Percentiles rank a stretch among this genome's conserved stretches.
Evolutionary conservation across 2,329 filamentous ascomycete species (phyloP).

Genomic region (Xenosphaeropsis pyriputrescens): DNA sequence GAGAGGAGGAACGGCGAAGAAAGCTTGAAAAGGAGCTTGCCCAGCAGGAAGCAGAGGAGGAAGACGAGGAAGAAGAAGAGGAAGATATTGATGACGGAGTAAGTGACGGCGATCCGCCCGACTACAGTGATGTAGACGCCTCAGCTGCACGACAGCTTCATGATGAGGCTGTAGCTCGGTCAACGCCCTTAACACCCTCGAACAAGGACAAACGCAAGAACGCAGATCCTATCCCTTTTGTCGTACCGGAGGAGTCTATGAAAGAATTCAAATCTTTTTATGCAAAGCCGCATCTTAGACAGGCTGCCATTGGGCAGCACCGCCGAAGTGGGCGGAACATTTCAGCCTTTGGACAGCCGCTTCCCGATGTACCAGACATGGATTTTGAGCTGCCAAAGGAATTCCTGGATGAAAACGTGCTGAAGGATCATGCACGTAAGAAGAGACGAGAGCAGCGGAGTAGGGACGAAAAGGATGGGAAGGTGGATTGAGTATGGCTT

Average conservation of each 20-base stretch:
- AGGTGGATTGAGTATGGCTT: conserved; percentile 1
- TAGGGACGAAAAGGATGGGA: conserved; percentile 10
- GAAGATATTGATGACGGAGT: conserved; percentile 5
- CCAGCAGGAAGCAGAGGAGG: conserved; percentile 28
- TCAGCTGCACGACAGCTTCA: conserved; percentile 62
- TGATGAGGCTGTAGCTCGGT: conserved; percentile 20
- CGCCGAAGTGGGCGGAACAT: conserved; percentile 55
- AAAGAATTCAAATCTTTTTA: conserved; percentile 82
- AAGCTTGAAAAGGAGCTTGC: conserved; percentile 63
- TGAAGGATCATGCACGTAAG: conserved; percentile 45
- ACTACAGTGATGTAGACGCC: conserved; percentile 57
- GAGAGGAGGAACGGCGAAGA: conserved; percentile 72
- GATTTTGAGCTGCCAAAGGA: conserved; percentile 65
- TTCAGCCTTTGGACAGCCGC: conserved; percentile 66
- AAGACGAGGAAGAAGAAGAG: conserved; percentile 22
- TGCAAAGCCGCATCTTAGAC: conserved; percentile 52
- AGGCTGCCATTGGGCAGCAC: conserved; percentile 59
- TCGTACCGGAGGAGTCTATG: conserved; percentile 16
- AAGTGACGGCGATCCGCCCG: conserved; percentile 36
- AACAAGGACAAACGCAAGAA: conserved; percentile 20
- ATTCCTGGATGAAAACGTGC: conserved; percentile 26
- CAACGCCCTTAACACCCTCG: conserved; percentile 9
- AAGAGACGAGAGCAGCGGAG: conserved; percentile 27
- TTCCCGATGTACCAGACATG: conserved; percentile 56
- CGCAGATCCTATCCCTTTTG: conserved; percentile 8